These are phyloP conservation scores for Actinidia arguta DNA, from an alignment of 179 eudicot species.

Conservation along the genomic window DNA sequence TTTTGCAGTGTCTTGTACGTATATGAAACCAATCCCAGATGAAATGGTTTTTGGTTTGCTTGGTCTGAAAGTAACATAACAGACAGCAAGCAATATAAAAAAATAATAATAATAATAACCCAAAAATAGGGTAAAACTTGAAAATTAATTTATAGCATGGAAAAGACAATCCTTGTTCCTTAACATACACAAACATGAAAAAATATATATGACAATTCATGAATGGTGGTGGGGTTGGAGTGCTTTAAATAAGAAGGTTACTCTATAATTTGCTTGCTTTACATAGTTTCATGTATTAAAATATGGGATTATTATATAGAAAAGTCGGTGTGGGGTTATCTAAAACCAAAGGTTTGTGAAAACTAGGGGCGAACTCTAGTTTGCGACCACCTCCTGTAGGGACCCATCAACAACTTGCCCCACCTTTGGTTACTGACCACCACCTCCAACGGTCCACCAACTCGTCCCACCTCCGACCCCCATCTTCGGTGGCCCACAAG, in stretches of 20 bases:
- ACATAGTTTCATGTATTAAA: not conserved
- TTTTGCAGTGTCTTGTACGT: slow-evolving; percentile 18
- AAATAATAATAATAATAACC: not conserved
- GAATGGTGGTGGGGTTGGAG: slow-evolving; percentile 11
- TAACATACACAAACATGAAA: not conserved
- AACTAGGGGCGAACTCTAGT: slow-evolving; percentile 10
- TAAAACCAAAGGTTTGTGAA: slow-evolving; percentile 5
- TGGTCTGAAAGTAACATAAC: slow-evolving; percentile 15
- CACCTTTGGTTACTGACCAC: too few relatives aligned
- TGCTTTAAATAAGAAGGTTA: not conserved
- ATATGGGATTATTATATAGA: slow-evolving; percentile 7
- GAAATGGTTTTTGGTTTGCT: slow-evolving; percentile 22
- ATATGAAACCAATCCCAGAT: not conserved
- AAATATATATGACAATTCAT: not conserved
- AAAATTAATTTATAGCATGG: not conserved
- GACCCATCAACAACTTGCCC: too few relatives aligned
- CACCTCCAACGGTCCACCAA: too few relatives aligned
- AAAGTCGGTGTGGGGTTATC: not conserved
- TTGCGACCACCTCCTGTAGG: too few relatives aligned
- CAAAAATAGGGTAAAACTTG: not conserved
- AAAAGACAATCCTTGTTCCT: not conserved
- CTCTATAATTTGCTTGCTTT: not conserved
- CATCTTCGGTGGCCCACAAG: too few relatives aligned
- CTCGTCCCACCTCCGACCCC: too few relatives aligned
- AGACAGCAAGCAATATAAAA: not conserved